Base-by-base conservation (phyloP, 139 green algal species). In the Coccomyxa sp. region DNA sequence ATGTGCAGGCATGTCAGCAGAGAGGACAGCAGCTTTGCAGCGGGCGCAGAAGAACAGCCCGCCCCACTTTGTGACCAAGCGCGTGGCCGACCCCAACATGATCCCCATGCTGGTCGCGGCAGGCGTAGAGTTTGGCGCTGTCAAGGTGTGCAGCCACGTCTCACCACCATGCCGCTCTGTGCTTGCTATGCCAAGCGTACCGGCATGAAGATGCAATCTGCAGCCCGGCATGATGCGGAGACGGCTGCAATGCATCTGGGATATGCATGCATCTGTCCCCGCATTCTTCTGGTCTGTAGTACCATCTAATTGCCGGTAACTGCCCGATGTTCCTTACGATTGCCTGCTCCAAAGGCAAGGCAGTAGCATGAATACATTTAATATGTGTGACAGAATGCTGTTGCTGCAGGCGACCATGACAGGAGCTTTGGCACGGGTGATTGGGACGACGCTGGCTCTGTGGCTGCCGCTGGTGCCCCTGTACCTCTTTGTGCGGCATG, bases 391-490 rank as follows among this genome's bases (percentile, higher is more conserved):
- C n/a, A n/a, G n/a, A n/a, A n/a, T n/a, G n/a, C n/a, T 68, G 36
- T 10, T 40, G 29, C 5, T 74, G 24, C 81, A 81, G 72, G 76
- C 75, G 37, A 70, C 38, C 18, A 31, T 88, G 27, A 55, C 39
- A 9, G 36, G 55, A 0, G 70, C 80, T n/a, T 10, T 86, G 14
- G 35, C 36, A 39, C 68, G 69, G 18, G 71, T 88, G 10, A 8
- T 91, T 18, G 34, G 72, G 24, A 84, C 82, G 0, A 78, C 82
- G 14, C 70, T 90, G 50, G 76, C 80, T 35, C 75, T 98, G 68
- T 98, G 94, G 94, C 76, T 97, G n/a, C 93, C 94, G 16, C 83
- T 97, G 70, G 35, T 95, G 35, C 94, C 94, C 7, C 75, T 98
- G 39, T 86, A 96, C 64, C 91, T 92, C 69, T 50, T 97, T 29